phyloP scores from a whole-genome alignment of 2,329 filamentous ascomycete genomes.

The Pseudogymnoascus pannorum region DNA sequence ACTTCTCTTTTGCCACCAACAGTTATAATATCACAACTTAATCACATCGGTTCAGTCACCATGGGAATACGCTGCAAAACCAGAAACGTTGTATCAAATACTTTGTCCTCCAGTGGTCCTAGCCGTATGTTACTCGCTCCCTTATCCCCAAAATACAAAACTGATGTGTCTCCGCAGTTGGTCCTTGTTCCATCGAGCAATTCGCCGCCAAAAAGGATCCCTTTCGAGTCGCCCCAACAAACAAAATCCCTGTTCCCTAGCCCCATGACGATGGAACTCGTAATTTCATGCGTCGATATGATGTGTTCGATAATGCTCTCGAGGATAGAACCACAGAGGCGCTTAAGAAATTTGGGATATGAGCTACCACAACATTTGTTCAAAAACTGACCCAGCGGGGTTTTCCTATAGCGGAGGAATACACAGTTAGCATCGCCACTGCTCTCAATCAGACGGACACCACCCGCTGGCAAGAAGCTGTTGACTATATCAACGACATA shows the following conservation, averaged over 20 bases:
- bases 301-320: neutral
- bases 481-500: neutral
- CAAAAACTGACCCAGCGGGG: neutral
- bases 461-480: neutral
- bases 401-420: neutral
- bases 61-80: neutral
- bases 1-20: neutral
- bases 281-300: neutral
- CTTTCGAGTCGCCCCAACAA: neutral
- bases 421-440: neutral
- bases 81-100: neutral
- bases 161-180: neutral
- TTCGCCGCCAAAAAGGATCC: neutral
- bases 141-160: neutral
- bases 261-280: neutral
- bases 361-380: fast-evolving
- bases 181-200: neutral
- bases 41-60: neutral
- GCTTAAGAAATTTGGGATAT: neutral
- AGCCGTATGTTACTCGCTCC: neutral
- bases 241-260: neutral
- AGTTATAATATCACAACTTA: neutral
- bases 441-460: neutral
- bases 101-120: neutral
- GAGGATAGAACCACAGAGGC: neutral